These are phyloP conservation scores for Cercospora brassicicola DNA, from an alignment of 2,329 filamentous ascomycete species.

Conservation along the genomic window DNA sequence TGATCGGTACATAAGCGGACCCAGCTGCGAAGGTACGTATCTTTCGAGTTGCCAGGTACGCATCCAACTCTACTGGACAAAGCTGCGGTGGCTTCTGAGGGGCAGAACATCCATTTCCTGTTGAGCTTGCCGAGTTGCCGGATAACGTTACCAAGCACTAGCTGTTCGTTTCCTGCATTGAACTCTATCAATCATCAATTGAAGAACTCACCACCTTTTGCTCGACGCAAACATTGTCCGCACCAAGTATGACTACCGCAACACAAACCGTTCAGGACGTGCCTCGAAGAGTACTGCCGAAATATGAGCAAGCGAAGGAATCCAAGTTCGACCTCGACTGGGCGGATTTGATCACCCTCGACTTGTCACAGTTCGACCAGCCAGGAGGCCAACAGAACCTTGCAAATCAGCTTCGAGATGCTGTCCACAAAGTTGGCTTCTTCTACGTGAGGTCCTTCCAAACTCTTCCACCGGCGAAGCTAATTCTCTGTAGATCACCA, in stretches of 20 bases:
- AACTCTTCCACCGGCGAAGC: neutral
- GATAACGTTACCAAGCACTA: conserved; percentile 2
- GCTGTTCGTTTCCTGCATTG: neutral
- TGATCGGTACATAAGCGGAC: conserved; percentile 5
- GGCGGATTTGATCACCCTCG: conserved; percentile 60
- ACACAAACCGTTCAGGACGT: conserved; percentile 25
- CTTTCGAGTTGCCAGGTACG: conserved; percentile 7
- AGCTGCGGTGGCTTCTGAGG: conserved; percentile 9
- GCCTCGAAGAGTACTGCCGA: conserved; percentile 15
- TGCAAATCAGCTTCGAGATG: conserved; percentile 57
- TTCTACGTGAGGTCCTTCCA: conserved; percentile 55
- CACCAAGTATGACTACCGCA: conserved; percentile 24
- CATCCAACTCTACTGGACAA: conserved; percentile 8
- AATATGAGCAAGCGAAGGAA: conserved; percentile 28
- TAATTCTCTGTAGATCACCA: conserved; percentile 42
- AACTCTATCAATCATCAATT: neutral
- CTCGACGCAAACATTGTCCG: neutral
- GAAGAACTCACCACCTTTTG: too few relatives aligned
- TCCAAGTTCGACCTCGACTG: conserved; percentile 42
- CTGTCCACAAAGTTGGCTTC: conserved; percentile 53
- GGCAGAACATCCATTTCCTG: neutral
- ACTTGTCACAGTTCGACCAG: conserved; percentile 56
- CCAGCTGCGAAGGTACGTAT: conserved; percentile 5
- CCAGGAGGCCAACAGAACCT: conserved; percentile 57
- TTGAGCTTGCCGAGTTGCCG: conserved; percentile 8